A percentile compares a stretch with the other conserved stretches of the same genome.
phyloP scores from a whole-genome alignment of 805 yeast genomes.

The Candida boleticola region DNA sequence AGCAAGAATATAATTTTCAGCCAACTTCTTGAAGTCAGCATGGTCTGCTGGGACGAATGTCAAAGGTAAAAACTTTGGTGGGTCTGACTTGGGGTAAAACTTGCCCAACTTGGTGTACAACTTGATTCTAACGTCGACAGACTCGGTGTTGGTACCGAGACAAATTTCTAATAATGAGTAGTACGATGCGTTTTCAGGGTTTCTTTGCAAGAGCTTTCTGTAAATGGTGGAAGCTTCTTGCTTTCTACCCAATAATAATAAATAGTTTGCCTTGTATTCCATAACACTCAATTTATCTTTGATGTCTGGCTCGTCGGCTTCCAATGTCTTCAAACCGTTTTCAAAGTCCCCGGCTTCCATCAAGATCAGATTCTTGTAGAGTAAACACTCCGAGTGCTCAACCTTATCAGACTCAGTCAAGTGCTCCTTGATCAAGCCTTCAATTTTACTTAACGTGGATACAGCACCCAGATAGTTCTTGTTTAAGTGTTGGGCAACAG shows the following conservation, averaged over 20 bases:
- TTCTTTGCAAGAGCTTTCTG: constrained; percentile 72
- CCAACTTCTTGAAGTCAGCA: constrained; percentile 46
- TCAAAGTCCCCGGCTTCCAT: constrained; percentile 60
- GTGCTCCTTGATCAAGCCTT: constrained; percentile 67
- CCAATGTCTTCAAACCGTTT: constrained; percentile 61
- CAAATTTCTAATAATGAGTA: constrained; percentile 66
- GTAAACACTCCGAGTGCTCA: constrained; percentile 78
- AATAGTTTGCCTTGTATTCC: constrained; percentile 67
- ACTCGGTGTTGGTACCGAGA: constrained; percentile 47
- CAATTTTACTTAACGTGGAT: constrained; percentile 70
- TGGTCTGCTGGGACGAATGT: constrained; percentile 59
- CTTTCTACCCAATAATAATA: constrained; percentile 52
- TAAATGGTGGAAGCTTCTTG: constrained; percentile 69
- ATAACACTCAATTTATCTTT: constrained; percentile 57
- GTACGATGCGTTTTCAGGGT: constrained; percentile 75
- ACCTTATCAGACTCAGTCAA: constrained; percentile 62
- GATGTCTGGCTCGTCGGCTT: constrained; percentile 46
- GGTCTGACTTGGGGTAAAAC: constrained; percentile 82
- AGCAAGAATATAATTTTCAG: constrained; percentile 51
- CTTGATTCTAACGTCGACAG: constrained; percentile 49
- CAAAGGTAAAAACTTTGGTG: constrained; percentile 76
- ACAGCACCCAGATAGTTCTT: constrained; percentile 68
- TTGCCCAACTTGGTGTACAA: constrained; percentile 63
- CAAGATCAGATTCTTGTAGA: constrained; percentile 70
- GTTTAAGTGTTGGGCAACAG: constrained; percentile 79